Base-by-base conservation (phyloP, 2,329 filamentous ascomycete genomes). In the Diplocarpon rosae region DNA sequence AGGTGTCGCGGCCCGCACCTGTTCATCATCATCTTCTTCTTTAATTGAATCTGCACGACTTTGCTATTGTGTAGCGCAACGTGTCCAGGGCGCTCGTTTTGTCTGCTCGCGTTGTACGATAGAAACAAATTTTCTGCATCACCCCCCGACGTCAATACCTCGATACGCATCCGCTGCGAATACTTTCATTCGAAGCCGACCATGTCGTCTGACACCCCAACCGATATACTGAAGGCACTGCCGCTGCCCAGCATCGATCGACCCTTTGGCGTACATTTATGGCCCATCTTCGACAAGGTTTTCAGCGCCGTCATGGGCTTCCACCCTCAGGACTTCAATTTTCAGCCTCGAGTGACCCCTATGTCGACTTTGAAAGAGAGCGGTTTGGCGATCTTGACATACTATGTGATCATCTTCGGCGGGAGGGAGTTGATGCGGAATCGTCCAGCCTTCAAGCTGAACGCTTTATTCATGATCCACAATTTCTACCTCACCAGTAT, bases 401-500 rank as follows among this genome's bases (percentile, higher is more conserved):
- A 96, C 80, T 96, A 96, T 67, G 69, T 84, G 56, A 72, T 95
- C 69, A 92, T 96, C 61, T 93, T 96, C 56, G 89, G 89, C 52
- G 92, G 90, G 48, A 78, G 90, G 54, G 86, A 93, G 68, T 64
- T 88, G 58, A 96, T 98, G 92, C 85, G 86, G 68, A 82, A 84
- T 61, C 78, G 86, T 52, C 74, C 82, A 62, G 75, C 90, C 16
- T 83, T 92, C 70, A 85, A 93, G 75, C 77, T 96, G 62, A 92
- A 86, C 72, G 71, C 75, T 13, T 71, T 92, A 47, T 96, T 96
- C 75, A 85, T 95, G 70, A 76, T 95, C 63, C 90, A 98, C 78
- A 98, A 98, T 75, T 83, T 96, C 60, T 80, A 89, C 70, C 72
- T 98, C 62, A 96, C 90, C 38, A 70, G 77, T 55, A 86, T 95